phyloP scores from a whole-genome alignment of 805 yeast species.

The Candida ficus region DNA sequence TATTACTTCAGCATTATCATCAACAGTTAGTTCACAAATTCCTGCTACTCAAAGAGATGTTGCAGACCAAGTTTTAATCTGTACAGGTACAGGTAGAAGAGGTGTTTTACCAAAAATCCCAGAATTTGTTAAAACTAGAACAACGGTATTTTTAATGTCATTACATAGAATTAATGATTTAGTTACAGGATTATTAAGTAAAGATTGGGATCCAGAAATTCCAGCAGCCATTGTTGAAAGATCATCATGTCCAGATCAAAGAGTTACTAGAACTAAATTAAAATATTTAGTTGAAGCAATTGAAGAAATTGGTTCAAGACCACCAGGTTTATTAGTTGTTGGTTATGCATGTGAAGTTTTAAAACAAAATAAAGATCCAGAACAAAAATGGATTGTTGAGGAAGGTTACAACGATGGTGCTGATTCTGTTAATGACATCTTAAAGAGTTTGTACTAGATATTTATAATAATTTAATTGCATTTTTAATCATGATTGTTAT shows the following conservation, averaged over 20 bases:
- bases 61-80: slow-evolving; percentile 86
- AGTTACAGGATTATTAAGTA: slow-evolving; percentile 47
- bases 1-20: slow-evolving; percentile 82
- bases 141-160: slow-evolving; percentile 88
- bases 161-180: slow-evolving; percentile 59
- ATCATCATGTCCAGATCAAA: slow-evolving; percentile 90
- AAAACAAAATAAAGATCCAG: slow-evolving; percentile 7
- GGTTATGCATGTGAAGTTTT: slow-evolving; percentile 71
- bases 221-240: slow-evolving; percentile 88
- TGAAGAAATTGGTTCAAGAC: slow-evolving; percentile 75
- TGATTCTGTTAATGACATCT: neutral
- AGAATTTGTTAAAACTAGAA: slow-evolving; percentile 62
- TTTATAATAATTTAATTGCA: neutral
- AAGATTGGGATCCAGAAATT: slow-evolving; percentile 60
- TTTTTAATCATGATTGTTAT: neutral
- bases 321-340: slow-evolving; percentile 84
- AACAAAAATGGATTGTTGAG: slow-evolving; percentile 26
- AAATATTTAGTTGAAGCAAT: slow-evolving; percentile 66
- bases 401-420: slow-evolving; percentile 30
- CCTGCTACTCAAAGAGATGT: slow-evolving; percentile 92
- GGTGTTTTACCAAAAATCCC: slow-evolving; percentile 82
- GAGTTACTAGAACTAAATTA: slow-evolving; percentile 72
- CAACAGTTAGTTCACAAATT: slow-evolving; percentile 75
- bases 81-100: slow-evolving; percentile 91
- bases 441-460: slow-evolving; percentile 1